Conservation (phyloP, 2,329 filamentous ascomycete species). For the Colletotrichum theobromicola region DNA sequence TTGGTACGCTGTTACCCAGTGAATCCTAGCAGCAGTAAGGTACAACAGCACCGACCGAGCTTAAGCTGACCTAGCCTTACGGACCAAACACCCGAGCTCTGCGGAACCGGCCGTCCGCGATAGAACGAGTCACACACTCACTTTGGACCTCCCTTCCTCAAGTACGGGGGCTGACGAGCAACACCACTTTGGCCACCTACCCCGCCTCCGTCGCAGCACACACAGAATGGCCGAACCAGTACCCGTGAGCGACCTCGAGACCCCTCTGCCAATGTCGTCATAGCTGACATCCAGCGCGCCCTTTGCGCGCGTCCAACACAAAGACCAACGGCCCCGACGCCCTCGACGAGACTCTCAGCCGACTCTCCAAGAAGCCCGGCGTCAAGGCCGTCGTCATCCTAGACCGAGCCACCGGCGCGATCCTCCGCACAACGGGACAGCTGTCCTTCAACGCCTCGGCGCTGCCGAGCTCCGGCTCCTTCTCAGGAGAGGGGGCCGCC, state of each 20-base stretch:
- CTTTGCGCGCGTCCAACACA: neutral
- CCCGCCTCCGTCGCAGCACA: neutral
- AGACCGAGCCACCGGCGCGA: constrained; percentile 73
- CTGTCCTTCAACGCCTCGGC: constrained; percentile 50
- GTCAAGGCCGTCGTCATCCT: constrained; percentile 81
- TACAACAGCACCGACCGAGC: neutral
- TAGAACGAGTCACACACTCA: neutral
- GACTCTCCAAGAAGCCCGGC: constrained; percentile 77
- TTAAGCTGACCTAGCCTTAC: constrained; percentile 10
- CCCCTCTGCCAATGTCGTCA: constrained; percentile 14
- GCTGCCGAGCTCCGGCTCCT: constrained; percentile 33
- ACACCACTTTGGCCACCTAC: neutral
- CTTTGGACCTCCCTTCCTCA: neutral
- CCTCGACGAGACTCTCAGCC: constrained; percentile 69
- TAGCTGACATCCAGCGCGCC: constrained; percentile 15
- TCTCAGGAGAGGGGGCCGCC: constrained; percentile 48
- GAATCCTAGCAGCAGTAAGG: constrained; percentile 5
- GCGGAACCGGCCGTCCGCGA: neutral
- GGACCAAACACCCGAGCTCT: neutral
- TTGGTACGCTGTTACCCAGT: constrained; percentile 7
- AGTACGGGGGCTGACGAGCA: neutral
- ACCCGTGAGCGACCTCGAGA: constrained; percentile 16
- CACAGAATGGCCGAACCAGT: constrained; percentile 25
- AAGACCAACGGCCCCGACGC: constrained; percentile 60
- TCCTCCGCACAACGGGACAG: constrained; percentile 77